Base-by-base conservation (phyloP, 1,139 yeast species). In the Candida pseudoviswanathii region DNA sequence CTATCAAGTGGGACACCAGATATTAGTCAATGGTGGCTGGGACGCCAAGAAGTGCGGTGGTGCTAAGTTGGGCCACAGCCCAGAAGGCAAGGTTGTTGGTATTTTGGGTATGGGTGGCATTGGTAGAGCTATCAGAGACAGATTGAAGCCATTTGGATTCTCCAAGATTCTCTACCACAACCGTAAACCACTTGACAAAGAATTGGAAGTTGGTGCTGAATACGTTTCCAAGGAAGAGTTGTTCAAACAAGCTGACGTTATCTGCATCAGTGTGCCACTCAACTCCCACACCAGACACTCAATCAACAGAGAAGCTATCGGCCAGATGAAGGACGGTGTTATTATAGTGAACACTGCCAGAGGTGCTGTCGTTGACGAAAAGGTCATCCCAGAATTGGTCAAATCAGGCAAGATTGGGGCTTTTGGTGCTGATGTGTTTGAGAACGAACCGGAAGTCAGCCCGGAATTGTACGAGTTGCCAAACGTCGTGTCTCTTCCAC, bases 391-490 rank as follows among this genome's bases (percentile, higher is more conserved):
- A 7, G 75, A 75, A 22, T 82, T 84, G 9, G 74, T 91, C 59
- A 81, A 85, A 58, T 65, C 75, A 1, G 95, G 96, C 22, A 84
- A 88, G 59, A 80, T 91, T 40, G 83, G 86, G 40, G 70, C 86
- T 9, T 88, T 85, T 55, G 96, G 94, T 11, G 67, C 91, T 39
- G 97, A 91, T 64, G 97, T 91, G 32, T 87, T 82, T 67, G 96
- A 89, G 63, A 70, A 77, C 56, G 97, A 92, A 70, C 98, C 98
- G 5, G 59, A 81, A 54, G 84, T 83, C 21, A 77, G 85, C 34
- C 66, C 74, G 58, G 89, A 85, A 52, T 69, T 86, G 52, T 68
- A 78, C 45, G 70, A 72, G 16, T 63, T 81, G 58, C 82, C 82
- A 3, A 81, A 82, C 52, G 89, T 84, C 11, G 75, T 85, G 9